phyloP scores from a whole-genome alignment of 495 filamentous ascomycete genomes.

The Neohortaea acidophila region DNA sequence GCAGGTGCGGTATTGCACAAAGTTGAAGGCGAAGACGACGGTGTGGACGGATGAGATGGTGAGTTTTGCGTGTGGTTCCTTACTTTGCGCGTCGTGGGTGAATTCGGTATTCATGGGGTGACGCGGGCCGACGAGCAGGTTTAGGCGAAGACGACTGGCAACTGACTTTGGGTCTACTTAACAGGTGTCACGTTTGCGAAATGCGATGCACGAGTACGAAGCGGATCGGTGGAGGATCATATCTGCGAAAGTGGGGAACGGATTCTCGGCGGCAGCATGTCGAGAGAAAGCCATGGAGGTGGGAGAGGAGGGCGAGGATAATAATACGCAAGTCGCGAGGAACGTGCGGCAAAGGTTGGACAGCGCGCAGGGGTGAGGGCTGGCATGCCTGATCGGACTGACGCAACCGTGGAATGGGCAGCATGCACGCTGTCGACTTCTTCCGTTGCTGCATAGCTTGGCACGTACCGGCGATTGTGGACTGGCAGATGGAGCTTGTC shows the following conservation, averaged over 20 bases:
- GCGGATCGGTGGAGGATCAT: constrained; percentile 81
- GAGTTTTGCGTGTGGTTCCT: no score
- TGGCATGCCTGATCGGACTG: no score
- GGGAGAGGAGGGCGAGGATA: constrained; percentile 11
- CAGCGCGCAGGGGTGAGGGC: no score
- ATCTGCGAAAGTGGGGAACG: constrained; percentile 69
- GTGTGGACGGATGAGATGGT: constrained; percentile 87
- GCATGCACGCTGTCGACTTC: no score
- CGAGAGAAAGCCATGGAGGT: constrained; percentile 58
- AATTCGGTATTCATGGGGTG: no score
- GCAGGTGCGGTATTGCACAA: constrained; percentile 88
- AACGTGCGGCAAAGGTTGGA: no score
- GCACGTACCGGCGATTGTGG: no score
- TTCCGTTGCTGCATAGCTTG: no score
- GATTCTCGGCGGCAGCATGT: constrained; percentile 72
- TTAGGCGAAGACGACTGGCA: constrained; percentile 19
- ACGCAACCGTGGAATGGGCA: no score
- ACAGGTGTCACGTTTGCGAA: constrained; percentile 63
- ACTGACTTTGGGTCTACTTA: constrained; percentile 17
- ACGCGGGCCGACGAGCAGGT: not conserved
- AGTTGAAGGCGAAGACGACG: constrained; percentile 81
- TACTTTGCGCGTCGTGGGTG: no score
- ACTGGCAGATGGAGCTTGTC: no score
- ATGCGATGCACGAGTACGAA: constrained; percentile 74
- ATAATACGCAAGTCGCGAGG: not conserved